These are phyloP conservation scores for Candida vartiovaarae DNA, from an alignment of 805 yeast genomes.

Conservation along the genomic window DNA sequence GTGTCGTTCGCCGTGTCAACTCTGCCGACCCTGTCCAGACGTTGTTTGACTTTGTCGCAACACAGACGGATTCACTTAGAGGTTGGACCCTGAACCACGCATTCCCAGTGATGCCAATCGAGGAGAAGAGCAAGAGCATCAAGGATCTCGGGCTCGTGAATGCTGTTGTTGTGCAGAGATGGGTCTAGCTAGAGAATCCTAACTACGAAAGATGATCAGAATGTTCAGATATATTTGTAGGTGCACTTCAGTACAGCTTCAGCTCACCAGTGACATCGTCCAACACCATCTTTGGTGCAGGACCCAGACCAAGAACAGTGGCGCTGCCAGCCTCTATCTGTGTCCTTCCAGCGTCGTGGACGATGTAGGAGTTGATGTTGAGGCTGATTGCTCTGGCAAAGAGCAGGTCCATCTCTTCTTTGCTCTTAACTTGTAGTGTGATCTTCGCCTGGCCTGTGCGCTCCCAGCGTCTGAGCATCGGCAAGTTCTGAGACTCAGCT, in stretches of 20 bases:
- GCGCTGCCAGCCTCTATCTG: constrained; percentile 95
- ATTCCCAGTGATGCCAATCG: constrained; percentile 74
- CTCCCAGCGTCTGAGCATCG: constrained; percentile 69
- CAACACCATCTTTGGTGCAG: constrained; percentile 78
- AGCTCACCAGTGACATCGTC: constrained; percentile 79
- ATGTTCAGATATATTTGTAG: not conserved
- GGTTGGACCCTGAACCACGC: constrained; percentile 66
- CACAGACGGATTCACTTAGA: constrained; percentile 32
- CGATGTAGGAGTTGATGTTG: constrained; percentile 71
- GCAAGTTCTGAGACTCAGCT: constrained; percentile 50
- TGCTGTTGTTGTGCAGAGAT: constrained; percentile 87
- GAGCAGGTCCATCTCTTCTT: constrained; percentile 65
- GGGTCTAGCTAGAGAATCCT: constrained; percentile 33
- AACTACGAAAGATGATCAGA: not conserved
- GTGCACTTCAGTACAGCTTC: constrained; percentile 49
- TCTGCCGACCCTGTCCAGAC: constrained; percentile 56
- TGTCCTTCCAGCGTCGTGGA: constrained; percentile 96
- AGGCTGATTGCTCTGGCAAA: constrained; percentile 76
- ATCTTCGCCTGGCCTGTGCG: constrained; percentile 89
- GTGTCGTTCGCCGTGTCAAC: constrained; percentile 56
- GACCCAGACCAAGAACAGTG: constrained; percentile 95
- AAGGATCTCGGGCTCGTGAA: constrained; percentile 71
- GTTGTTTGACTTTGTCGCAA: constrained; percentile 63
- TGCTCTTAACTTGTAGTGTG: constrained; percentile 64
- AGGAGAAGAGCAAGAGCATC: constrained; percentile 48